These are phyloP conservation scores for Canavalia ensiformis DNA, from an alignment of 306 rosid genomes.

Conservation along the genomic window DNA sequence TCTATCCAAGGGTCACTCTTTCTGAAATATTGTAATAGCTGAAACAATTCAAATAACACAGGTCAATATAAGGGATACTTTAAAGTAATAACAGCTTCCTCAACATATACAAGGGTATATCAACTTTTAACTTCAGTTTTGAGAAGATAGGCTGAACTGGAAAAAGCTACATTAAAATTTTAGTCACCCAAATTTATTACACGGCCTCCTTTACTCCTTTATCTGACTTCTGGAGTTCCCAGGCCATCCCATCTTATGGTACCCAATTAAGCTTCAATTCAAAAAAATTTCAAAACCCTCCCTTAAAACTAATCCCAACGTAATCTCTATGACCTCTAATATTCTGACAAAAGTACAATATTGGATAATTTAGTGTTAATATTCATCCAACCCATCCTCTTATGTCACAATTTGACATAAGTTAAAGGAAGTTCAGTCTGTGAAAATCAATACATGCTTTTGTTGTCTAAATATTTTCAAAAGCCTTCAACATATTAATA, in stretches of 20 bases:
- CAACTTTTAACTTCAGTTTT: conserved; percentile 28
- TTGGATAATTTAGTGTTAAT: background rate
- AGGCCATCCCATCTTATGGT: background rate
- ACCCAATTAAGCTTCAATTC: background rate
- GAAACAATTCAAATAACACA: conserved; percentile 55
- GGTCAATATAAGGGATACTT: conserved; percentile 12
- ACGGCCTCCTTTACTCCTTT: background rate
- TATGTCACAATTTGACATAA: background rate
- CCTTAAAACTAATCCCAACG: background rate
- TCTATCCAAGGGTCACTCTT: conserved; percentile 77
- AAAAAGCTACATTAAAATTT: background rate
- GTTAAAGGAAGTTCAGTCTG: background rate
- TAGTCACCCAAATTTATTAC: background rate
- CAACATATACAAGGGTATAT: conserved; percentile 17
- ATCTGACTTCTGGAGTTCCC: background rate
- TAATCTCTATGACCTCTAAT: background rate
- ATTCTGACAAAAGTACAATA: background rate
- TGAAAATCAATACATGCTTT: background rate
- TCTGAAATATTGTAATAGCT: conserved; percentile 71
- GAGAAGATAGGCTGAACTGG: background rate
- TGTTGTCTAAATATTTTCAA: background rate
- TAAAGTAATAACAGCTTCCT: conserved; percentile 13
- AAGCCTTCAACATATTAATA: background rate
- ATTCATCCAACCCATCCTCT: background rate
- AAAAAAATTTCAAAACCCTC: background rate